phyloP scores from a whole-genome alignment of 2,329 filamentous ascomycete species.

The Botrytis squamosa region DNA sequence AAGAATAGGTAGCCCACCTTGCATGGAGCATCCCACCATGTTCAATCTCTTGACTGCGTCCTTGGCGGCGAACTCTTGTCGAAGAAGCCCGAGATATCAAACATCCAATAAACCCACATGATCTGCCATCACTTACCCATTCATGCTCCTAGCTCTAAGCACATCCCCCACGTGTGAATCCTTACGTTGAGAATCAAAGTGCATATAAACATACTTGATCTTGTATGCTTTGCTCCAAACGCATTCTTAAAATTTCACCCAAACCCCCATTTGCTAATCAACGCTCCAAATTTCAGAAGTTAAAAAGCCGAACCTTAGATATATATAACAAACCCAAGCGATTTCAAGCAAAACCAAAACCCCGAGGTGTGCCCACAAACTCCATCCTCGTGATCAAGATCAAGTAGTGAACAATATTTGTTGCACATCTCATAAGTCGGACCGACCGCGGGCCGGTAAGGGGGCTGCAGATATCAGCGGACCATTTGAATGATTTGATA shows the following conservation, averaged over 20 bases:
- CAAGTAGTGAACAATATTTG: not conserved
- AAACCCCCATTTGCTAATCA: not conserved
- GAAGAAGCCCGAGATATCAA: not conserved
- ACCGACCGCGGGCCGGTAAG: constrained; percentile 2
- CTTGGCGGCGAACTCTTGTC: not conserved
- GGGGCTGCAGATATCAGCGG: not conserved
- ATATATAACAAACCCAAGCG: not conserved
- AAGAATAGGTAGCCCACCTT: not conserved
- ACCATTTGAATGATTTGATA: not conserved
- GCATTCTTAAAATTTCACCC: not conserved
- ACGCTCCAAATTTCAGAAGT: no score
- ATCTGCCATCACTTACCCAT: not conserved
- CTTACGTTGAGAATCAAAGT: not conserved
- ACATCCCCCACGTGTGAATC: not conserved
- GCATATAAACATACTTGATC: not conserved
- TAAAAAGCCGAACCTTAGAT: not conserved
- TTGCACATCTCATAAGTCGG: constrained; percentile 14
- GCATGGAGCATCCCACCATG: not conserved
- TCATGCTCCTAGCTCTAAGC: not conserved
- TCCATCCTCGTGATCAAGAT: constrained; percentile 3
- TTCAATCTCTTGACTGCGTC: not conserved
- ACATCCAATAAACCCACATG: not conserved
- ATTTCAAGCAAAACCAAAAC: not conserved
- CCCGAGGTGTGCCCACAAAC: not conserved
- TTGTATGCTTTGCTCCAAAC: not conserved